Conservation (phyloP, 805 yeast genomes). For the Saturnispora gosingensis region DNA sequence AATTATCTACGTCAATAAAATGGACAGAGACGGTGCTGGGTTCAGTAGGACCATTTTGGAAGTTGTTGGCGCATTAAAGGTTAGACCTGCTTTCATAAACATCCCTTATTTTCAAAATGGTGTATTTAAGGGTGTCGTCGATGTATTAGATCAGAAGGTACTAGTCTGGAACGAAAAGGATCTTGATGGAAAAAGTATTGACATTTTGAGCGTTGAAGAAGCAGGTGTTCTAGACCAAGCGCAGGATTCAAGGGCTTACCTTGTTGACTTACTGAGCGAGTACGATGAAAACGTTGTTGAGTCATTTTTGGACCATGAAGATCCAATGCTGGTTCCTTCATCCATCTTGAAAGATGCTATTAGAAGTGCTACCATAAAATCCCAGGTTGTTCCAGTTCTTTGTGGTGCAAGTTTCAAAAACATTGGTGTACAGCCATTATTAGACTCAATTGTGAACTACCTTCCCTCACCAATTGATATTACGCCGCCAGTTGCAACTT, state of each 20-base stretch:
- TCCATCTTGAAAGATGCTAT: conserved; percentile 49
- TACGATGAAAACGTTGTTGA: conserved; percentile 71
- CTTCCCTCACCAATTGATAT: conserved; percentile 77
- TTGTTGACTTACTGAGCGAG: conserved; percentile 79
- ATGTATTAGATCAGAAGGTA: conserved; percentile 55
- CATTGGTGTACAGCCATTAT: conserved; percentile 88
- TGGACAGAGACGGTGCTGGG: conserved; percentile 97
- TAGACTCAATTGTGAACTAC: conserved; percentile 72
- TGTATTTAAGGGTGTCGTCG: conserved; percentile 63
- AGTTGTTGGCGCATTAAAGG: conserved; percentile 62
- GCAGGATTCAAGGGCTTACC: conserved; percentile 53
- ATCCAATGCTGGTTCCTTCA: conserved; percentile 57
- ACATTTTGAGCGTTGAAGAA: conserved; percentile 35
- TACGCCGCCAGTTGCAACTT: conserved; percentile 42
- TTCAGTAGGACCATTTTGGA: conserved; percentile 84
- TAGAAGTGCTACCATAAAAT: conserved; percentile 49
- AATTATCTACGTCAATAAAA: conserved; percentile 78
- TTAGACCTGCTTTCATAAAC: conserved; percentile 66
- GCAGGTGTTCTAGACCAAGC: conserved; percentile 38
- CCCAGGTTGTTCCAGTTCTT: conserved; percentile 62
- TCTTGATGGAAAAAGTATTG: conserved; percentile 39
- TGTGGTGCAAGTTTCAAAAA: conserved; percentile 92
- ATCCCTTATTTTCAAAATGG: conserved; percentile 56
- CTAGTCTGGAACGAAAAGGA: conserved; percentile 38
- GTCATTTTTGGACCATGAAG: conserved; percentile 65